These are phyloP conservation scores for Cryptosporidium tyzzeri DNA, from an alignment of 169 alveolate genomes.

Conservation along the genomic window DNA sequence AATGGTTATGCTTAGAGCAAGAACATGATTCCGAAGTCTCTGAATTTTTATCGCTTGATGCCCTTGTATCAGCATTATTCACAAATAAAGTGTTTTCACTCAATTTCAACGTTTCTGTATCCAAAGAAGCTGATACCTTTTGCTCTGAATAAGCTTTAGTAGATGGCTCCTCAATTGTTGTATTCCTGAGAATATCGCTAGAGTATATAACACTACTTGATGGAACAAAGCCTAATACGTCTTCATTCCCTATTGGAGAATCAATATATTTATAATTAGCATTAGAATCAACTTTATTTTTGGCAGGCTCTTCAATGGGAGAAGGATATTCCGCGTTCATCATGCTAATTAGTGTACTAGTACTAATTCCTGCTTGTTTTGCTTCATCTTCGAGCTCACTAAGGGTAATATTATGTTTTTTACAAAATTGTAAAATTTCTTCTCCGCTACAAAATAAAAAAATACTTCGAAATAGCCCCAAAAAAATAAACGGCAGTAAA, in stretches of 20 bases:
- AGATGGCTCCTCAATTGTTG: background rate
- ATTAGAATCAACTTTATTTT: background rate
- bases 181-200: background rate
- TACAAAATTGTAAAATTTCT: conserved; percentile 22
- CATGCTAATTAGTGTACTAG: background rate
- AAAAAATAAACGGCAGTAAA: conserved; percentile 3
- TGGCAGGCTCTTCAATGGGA: background rate
- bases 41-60: background rate
- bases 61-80: background rate
- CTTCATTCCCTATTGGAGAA: conserved; percentile 7
- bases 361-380: conserved; percentile 14
- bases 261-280: too few species aligned
- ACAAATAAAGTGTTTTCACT: conserved; percentile 4
- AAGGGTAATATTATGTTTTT: background rate
- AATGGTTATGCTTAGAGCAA: background rate
- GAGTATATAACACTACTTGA: conserved; percentile 14
- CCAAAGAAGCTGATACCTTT: background rate
- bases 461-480: background rate
- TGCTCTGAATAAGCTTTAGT: background rate
- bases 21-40: background rate
- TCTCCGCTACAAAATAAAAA: background rate
- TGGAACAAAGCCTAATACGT: conserved; percentile 40
- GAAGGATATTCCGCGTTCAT: conserved; percentile 27
- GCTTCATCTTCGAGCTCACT: conserved; percentile 53
- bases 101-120: conserved; percentile 2